phyloP scores from a whole-genome alignment of 441 rosid species.

The Sinapis alba region DNA sequence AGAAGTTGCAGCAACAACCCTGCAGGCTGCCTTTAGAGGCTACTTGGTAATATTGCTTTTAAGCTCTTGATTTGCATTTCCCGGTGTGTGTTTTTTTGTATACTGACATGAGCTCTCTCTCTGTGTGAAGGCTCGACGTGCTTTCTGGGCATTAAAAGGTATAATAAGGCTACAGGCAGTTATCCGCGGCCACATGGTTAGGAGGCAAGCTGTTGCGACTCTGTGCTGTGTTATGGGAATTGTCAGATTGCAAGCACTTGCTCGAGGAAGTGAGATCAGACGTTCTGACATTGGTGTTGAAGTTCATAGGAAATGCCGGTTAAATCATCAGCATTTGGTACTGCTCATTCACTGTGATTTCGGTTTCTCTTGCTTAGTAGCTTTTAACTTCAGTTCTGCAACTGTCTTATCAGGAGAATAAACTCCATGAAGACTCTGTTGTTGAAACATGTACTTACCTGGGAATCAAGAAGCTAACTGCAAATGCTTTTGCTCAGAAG shows the following conservation, averaged over 20 bases:
- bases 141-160: slow-evolving; percentile 40
- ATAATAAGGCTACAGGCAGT: slow-evolving; percentile 42
- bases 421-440: slow-evolving; percentile 40
- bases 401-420: slow-evolving; percentile 46
- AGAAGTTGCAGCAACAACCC: slow-evolving; percentile 64
- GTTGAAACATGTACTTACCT: slow-evolving; percentile 43
- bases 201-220: slow-evolving; percentile 71
- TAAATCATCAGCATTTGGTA: slow-evolving; percentile 48
- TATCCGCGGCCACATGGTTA: slow-evolving; percentile 70
- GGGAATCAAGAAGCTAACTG: slow-evolving; percentile 55
- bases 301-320: slow-evolving; percentile 42
- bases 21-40: slow-evolving; percentile 92
- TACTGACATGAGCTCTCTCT: slow-evolving; percentile 7
- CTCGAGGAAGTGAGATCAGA: slow-evolving; percentile 62
- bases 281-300: slow-evolving; percentile 61
- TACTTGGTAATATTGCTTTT: slow-evolving; percentile 74
- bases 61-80: not conserved
- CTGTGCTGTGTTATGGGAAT: slow-evolving; percentile 59
- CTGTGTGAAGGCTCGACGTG: slow-evolving; percentile 40
- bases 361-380: slow-evolving; percentile 13
- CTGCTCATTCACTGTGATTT: slow-evolving; percentile 6
- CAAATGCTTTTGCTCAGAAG: slow-evolving; percentile 71
- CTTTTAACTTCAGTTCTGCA: slow-evolving; percentile 18
- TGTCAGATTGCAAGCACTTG: slow-evolving; percentile 63
- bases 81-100: not conserved